A percentile compares a stretch with the other conserved stretches of the same genome.
Evolutionary conservation across 768 basidiomycete species (phyloP).

Genomic region (Boletus reticuloceps): DNA sequence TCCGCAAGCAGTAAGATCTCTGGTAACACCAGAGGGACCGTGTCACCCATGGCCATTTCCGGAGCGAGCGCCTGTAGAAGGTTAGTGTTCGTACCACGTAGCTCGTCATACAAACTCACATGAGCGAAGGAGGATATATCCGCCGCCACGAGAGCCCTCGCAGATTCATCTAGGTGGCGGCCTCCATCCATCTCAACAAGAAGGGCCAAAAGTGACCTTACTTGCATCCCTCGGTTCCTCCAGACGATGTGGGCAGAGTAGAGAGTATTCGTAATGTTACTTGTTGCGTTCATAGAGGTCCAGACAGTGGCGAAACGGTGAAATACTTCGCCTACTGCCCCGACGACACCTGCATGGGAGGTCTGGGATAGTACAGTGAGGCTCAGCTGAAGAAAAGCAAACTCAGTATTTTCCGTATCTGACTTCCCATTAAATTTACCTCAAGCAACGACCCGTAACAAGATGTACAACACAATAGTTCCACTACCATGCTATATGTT

Average conservation of each 20-base stretch:
- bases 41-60: slow-evolving; percentile 30
- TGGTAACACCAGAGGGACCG: slow-evolving; percentile 42
- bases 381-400: slow-evolving; percentile 41
- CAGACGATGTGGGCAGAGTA: slow-evolving; percentile 60
- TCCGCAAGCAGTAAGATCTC: slow-evolving; percentile 68
- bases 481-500: slow-evolving; percentile 54
- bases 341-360: slow-evolving; percentile 49
- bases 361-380: slow-evolving; percentile 53
- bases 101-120: slow-evolving; percentile 36
- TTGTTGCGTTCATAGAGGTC: slow-evolving; percentile 70
- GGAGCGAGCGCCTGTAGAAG: slow-evolving; percentile 40
- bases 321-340: slow-evolving; percentile 67
- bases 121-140: slow-evolving; percentile 63
- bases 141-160: slow-evolving; percentile 56
- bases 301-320: slow-evolving; percentile 70
- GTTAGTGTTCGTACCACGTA: neutral
- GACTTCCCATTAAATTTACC: slow-evolving; percentile 33
- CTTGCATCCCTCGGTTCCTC: slow-evolving; percentile 64
- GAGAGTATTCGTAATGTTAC: slow-evolving; percentile 54
- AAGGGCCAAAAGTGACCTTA: slow-evolving; percentile 58
- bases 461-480: slow-evolving; percentile 58
- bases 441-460: slow-evolving; percentile 71
- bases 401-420: slow-evolving; percentile 3
- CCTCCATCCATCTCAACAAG: slow-evolving; percentile 65
- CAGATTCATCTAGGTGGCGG: slow-evolving; percentile 49